Evolutionary conservation across 345 rosid species (phyloP), one percentile per base, ranked within the genome.

Genomic region (Turritis glabra): DNA sequence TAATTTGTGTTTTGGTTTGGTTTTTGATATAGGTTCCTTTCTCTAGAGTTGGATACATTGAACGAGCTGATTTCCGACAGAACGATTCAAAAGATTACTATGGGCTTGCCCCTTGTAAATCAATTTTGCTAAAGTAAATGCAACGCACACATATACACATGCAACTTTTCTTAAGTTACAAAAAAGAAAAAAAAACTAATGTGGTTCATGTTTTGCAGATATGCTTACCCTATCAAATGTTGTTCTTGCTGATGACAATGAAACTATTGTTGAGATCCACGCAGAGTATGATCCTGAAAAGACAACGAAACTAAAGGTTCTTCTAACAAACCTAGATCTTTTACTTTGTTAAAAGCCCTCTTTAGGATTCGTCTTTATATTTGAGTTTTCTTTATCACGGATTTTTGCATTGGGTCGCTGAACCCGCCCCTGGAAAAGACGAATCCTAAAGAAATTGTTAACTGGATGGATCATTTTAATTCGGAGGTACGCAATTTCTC

Each of bases 61-160:
- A 90, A 63, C 79, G 54, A 50, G 77, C 89, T 40, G 90, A 92
- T 79, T 92, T 92, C 74, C 89, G 88, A 64, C 65, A 82, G 88
- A 84, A 87, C 43, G 92, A 90, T 83, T 86, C 94, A 8, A 86
- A 88, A 74, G 92, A 85, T 77, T 90, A 82, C 75, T 88, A 86
- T 67, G 96, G 96, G 26, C 93, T 90, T 50, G 90, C 97, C 33
- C 96, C 85, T 25, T 92, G 91, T 52, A 92, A 92, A 85, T 85
- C 88, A 30, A 90, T 79, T 37, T 63, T 85, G 27, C 89, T 88
- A 33, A 86, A 90, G 94, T 88, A 83, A 69, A 61, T n/a, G 26
- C 19, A 33, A 14, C 4, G 1, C 12, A 30, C 41, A 54, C 6
- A 3, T 1, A 41, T 2, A 27, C 29, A 41, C 26, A 38, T 38